These are phyloP conservation scores for Penicillium sp. DNA, from an alignment of 2,329 filamentous ascomycete species.

Conservation along the genomic window DNA sequence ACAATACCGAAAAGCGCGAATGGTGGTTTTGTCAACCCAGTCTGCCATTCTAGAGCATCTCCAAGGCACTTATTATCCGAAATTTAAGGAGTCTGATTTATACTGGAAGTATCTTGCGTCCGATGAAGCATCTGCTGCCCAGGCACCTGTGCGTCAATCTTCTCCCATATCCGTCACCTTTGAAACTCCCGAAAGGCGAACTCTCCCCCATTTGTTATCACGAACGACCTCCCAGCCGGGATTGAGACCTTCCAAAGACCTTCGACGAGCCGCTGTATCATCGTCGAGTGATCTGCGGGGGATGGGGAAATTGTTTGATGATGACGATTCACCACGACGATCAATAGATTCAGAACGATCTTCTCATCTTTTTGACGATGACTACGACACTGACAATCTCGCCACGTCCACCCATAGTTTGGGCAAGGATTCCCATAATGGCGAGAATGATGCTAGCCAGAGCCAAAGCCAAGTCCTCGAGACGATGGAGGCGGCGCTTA, in stretches of 20 bases:
- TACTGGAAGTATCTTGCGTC: conserved; percentile 96
- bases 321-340: conserved; percentile 53
- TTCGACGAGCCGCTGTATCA: conserved; percentile 60
- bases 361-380: conserved; percentile 74
- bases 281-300: conserved; percentile 60
- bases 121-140: conserved; percentile 58
- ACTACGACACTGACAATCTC: conserved; percentile 68
- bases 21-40: conserved; percentile 77
- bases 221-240: conserved; percentile 51
- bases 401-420: conserved; percentile 75
- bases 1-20: conserved; percentile 80
- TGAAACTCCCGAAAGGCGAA: conserved; percentile 37
- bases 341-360: conserved; percentile 67
- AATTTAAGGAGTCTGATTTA: conserved; percentile 87
- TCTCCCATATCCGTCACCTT: conserved; percentile 18
- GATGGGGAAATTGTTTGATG: conserved; percentile 46
- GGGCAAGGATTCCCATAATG: conserved; percentile 65
- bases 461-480: conserved; percentile 79
- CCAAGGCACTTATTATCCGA: conserved; percentile 73
- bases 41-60: conserved; percentile 80
- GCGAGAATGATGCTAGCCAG: conserved; percentile 57
- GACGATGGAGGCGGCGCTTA: conserved; percentile 88
- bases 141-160: conserved; percentile 18
- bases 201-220: conserved; percentile 44
- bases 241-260: conserved; percentile 47